Conservation (phyloP, 1,139 yeast genomes). For the Suhomyces bokatorum region DNA sequence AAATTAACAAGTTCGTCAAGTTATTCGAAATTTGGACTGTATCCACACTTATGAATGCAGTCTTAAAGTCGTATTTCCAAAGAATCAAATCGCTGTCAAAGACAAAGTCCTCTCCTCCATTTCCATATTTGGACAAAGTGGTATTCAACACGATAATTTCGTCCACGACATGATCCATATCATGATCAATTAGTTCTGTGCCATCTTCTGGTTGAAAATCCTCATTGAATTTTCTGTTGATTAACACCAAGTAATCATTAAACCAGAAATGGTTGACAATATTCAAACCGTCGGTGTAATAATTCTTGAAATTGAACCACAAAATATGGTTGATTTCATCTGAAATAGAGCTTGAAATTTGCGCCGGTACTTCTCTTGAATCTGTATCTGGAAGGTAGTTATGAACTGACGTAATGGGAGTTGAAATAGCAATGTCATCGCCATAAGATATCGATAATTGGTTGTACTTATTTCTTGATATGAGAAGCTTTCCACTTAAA, state of each 20-base stretch:
- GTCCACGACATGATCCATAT: constrained; percentile 35
- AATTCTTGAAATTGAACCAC: constrained; percentile 44
- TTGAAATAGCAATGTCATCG: constrained; percentile 32
- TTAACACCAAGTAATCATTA: constrained; percentile 34
- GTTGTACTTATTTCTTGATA: constrained; percentile 26
- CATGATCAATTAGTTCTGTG: constrained; percentile 26
- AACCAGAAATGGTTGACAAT: constrained; percentile 41
- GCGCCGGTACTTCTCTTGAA: background rate
- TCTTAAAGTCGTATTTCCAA: constrained; percentile 43
- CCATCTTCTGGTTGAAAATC: constrained; percentile 19
- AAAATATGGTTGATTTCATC: constrained; percentile 35
- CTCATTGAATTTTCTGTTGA: constrained; percentile 32
- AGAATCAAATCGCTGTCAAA: constrained; percentile 43
- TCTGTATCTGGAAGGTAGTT: background rate
- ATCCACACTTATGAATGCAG: constrained; percentile 28
- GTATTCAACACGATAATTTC: constrained; percentile 43
- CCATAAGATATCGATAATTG: constrained; percentile 29
- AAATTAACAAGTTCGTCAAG: constrained; percentile 27
- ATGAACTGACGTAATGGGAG: constrained; percentile 27
- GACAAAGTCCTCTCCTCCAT: constrained; percentile 31
- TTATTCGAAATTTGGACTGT: constrained; percentile 16
- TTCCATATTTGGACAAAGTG: constrained; percentile 34
- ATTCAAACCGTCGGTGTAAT: constrained; percentile 35
- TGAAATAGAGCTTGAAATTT: constrained; percentile 18
- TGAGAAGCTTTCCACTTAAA: constrained; percentile 23